Conservation (phyloP, 78 protist species). For the Protostelium mycophagum region DNA sequence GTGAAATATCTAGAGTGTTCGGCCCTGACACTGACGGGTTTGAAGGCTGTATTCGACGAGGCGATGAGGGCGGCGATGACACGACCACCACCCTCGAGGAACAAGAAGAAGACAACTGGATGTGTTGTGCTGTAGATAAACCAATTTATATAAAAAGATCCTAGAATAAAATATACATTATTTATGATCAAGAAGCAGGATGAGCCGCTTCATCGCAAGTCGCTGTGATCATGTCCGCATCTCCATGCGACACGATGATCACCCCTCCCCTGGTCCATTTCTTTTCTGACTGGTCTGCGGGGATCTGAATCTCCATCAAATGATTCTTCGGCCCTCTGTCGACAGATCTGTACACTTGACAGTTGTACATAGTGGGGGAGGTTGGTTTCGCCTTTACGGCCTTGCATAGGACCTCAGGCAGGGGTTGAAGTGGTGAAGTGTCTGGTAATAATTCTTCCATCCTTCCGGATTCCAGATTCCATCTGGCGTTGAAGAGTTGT, state of each 20-base stretch:
- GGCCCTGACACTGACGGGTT: constrained; percentile 82
- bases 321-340: not conserved
- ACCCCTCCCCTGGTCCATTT: not conserved
- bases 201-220: not conserved
- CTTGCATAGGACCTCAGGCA: not conserved
- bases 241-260: not conserved
- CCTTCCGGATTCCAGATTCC: not conserved
- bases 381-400: not conserved
- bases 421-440: not conserved
- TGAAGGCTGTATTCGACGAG: constrained; percentile 78
- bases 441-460: not conserved
- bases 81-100: constrained; percentile 66
- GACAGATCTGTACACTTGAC: not conserved
- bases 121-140: constrained; percentile 51
- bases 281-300: not conserved
- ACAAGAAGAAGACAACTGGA: constrained; percentile 29
- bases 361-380: not conserved
- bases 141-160: too few species aligned
- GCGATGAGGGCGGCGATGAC: constrained; percentile 71
- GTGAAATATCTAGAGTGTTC: constrained; percentile 88
- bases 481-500: not conserved
- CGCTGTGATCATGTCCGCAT: not conserved
- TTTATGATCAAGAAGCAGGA: too few species aligned
- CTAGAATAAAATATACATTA: too few species aligned
- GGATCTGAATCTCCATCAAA: not conserved